Evolutionary conservation across 1,284 basidiomycete genomes (phyloP).

Genomic region (Sporisorium sorghi): DNA sequence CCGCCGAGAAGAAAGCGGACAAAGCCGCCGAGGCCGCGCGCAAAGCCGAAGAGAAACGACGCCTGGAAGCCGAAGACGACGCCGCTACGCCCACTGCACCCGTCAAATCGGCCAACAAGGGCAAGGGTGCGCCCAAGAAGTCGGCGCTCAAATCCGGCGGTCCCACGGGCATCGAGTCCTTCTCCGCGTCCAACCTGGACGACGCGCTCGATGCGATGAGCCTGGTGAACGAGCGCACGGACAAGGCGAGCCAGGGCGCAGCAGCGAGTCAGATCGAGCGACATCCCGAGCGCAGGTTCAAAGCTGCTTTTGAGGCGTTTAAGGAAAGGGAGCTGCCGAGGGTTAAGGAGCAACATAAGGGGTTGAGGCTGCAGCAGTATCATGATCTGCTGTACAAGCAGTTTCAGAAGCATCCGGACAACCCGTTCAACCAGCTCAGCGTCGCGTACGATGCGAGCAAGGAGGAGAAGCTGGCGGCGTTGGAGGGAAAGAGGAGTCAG

Average conservation of each 20-base stretch:
- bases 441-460: constrained; percentile 84
- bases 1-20: constrained; percentile 81
- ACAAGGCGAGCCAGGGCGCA: constrained; percentile 79
- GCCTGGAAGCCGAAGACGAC: constrained; percentile 83
- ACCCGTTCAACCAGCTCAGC: constrained; percentile 76
- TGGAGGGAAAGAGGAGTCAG: constrained; percentile 72
- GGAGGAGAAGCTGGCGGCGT: constrained; percentile 80
- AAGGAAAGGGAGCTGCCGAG: constrained; percentile 87
- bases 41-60: constrained; percentile 72
- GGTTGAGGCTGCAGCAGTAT: constrained; percentile 85
- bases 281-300: constrained; percentile 85
- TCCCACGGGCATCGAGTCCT: constrained; percentile 68
- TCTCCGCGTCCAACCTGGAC: constrained; percentile 87
- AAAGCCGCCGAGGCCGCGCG: constrained; percentile 71
- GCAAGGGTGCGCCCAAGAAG: constrained; percentile 64
- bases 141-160: constrained; percentile 40
- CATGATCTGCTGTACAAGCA: constrained; percentile 71
- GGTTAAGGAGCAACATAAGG: constrained; percentile 82
- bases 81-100: constrained; percentile 76
- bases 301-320: constrained; percentile 89
- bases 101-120: constrained; percentile 74
- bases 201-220: constrained; percentile 90
- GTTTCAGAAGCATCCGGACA: constrained; percentile 82
- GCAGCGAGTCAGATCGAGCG: constrained; percentile 84
- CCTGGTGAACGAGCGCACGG: constrained; percentile 88